phyloP scores from a whole-genome alignment of 805 yeast species.

The Clavispora carvajalis region DNA sequence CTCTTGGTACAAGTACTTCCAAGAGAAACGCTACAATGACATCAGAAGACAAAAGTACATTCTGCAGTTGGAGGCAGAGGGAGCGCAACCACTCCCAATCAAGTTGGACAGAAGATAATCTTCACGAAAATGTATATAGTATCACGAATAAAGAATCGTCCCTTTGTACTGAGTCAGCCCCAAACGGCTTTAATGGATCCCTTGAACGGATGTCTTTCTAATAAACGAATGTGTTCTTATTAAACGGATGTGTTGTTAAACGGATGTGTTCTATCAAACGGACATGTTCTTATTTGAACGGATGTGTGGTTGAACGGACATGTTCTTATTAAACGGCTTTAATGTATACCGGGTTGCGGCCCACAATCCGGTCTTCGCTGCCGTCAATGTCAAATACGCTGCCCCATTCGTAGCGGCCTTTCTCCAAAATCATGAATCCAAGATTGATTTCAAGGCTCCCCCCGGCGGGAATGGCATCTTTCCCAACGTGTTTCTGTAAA shows the following conservation, averaged over 20 bases:
- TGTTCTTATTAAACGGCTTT: neutral
- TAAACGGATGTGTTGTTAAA: slow-evolving; percentile 16
- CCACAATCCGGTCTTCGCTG: slow-evolving; percentile 15
- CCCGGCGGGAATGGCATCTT: slow-evolving; percentile 37
- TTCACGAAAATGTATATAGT: neutral
- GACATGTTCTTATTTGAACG: too few relatives aligned
- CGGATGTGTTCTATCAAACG: too few relatives aligned
- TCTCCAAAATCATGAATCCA: slow-evolving; percentile 62
- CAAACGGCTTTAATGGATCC: slow-evolving; percentile 17
- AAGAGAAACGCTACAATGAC: slow-evolving; percentile 81
- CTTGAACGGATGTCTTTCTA: too few relatives aligned
- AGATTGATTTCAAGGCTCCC: slow-evolving; percentile 38
- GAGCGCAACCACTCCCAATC: slow-evolving; percentile 30
- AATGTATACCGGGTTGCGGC: slow-evolving; percentile 32
- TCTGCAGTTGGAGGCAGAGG: slow-evolving; percentile 65
- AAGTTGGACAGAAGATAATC: slow-evolving; percentile 21
- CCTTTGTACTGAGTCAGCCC: neutral
- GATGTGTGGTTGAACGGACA: too few relatives aligned
- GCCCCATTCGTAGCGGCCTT: slow-evolving; percentile 83
- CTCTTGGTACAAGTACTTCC: slow-evolving; percentile 86
- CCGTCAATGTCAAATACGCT: slow-evolving; percentile 26
- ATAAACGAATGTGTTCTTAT: neutral
- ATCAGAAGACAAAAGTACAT: slow-evolving; percentile 62
- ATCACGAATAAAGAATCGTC: neutral
- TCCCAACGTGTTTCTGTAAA: slow-evolving; percentile 49